Base-by-base conservation (phyloP, 345 rosid genomes). In the Aurinia saxatilis region DNA sequence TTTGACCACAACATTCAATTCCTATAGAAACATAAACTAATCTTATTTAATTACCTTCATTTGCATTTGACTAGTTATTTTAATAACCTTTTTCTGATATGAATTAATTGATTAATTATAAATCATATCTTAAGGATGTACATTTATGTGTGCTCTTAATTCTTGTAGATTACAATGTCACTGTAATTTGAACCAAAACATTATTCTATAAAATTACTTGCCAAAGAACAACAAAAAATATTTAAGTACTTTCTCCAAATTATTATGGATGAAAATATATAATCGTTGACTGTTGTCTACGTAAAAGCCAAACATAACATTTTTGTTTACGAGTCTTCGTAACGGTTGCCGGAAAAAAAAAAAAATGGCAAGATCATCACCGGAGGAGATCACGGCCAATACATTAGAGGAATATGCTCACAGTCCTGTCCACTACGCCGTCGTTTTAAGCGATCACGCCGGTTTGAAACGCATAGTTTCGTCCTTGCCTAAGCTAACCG, bases 401-500 rank as follows among this genome's bases (percentile, higher is more conserved):
- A 84, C 80, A 16, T 67, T 85, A 9, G 78, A 79, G 44, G 85
- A 85, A 40, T 93, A 92, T 79, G 57, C 80, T 10, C 99, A 90
- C 66, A 82, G 99, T 55, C 90, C 96, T 1, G 65, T 85, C 37
- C 99, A 93, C 41, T 77, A 85, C 73, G 96, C 96, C 10, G 88
- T 90, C 65, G 85, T 70, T 33, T 46, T 81, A 27, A 79, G 96
- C 1, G 95, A 93, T 57, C 95, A 87, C 66, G 38, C 77, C 5
- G 75, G 84, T 10, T 68, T 93, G 15, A 64, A 74, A 27, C 75
- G 91, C 17, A 78, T 90, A 1, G 60, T 93, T 17, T 78, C 90
- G 8, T 55, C 95, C 6, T 76, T 93, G 40, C 99, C 97, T 3
- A 77, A 71, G 21, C 81, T 82, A 23, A 52, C 84, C 29, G 93